Evolutionary conservation across 768 basidiomycete genomes (phyloP), one percentile per base, ranked within the genome.

Genomic region (Serpula lacrymans): DNA sequence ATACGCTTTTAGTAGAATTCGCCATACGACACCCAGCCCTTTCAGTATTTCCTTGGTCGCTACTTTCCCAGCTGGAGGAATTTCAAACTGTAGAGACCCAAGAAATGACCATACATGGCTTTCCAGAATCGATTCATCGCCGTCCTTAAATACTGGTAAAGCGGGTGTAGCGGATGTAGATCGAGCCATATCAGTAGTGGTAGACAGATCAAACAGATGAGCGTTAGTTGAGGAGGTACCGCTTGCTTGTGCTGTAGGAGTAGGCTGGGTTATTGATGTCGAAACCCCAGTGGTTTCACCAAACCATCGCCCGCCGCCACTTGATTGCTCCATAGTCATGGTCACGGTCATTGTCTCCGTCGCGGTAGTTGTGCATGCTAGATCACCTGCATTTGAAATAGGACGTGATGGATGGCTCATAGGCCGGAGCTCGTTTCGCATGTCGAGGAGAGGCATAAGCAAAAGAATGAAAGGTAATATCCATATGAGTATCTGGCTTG

Each of bases 341-440:
- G 60, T 64, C 34, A 64, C 34, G 40, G 49, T 52, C 39, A 64
- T 42, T n/a, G 60, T 62, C 40, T 63, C 50, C 2, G 38, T 49
- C 8, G 37, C 20, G 31, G 27, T 11, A 40, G 37, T 34, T 20
- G 21, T 14, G 39, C 32, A n/a, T n/a, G n/a, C n/a, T 7, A 32
- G 39, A 27, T 46, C 32, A 41, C 4, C 25, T 16, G 30, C 42
- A 43, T 46, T 48, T 21, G 31, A 39, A 21, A 27, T 34, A 18
- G 10, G 48, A 45, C 37, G 24, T 24, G 16, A 34, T 17, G 46
- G 50, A 25, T 46, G 50, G 12, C 46, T 53, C 27, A 63, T 39
- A 30, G 52, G 37, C 35, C 45, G 51, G 45, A 63, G 47, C 32
- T 62, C 60, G 32, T 50, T 39, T 24, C 51, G 50, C 25, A 64